A percentile compares a stretch with the other conserved stretches of the same genome.
These are phyloP conservation scores for Zychaea mexicana DNA, from an alignment of 371 early-diverging fungal genomes.

Conservation along the genomic window DNA sequence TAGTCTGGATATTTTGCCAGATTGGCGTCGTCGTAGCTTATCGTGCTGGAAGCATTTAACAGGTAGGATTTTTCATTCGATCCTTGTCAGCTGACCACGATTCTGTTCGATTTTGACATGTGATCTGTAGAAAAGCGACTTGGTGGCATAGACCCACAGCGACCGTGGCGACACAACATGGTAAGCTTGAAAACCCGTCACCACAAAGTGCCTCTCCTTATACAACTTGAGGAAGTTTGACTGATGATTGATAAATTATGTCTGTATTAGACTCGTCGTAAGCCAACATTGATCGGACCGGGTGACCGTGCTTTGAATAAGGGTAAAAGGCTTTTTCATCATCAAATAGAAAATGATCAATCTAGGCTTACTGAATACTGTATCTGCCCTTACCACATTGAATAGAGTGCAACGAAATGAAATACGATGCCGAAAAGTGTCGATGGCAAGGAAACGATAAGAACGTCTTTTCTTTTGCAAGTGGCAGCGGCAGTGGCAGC, in stretches of 20 bases:
- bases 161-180: slow-evolving; percentile 37
- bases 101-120: not conserved
- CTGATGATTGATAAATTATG: not conserved
- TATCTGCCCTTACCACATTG: not conserved
- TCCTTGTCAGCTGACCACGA: no score
- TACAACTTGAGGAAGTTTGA: not conserved
- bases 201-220: not conserved
- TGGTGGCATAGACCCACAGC: slow-evolving; percentile 18
- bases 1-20: slow-evolving; percentile 32
- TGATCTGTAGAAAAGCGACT: not conserved
- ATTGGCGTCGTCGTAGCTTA: slow-evolving; percentile 12
- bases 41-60: not conserved
- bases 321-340: slow-evolving; percentile 18
- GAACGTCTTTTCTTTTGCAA: slow-evolving; percentile 14
- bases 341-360: not conserved
- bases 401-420: slow-evolving; percentile 37
- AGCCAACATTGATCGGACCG: slow-evolving; percentile 28
- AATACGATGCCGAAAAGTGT: slow-evolving; percentile 21
- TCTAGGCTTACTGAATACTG: no score
- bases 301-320: slow-evolving; percentile 21
- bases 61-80: not conserved
- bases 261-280: slow-evolving; percentile 21
- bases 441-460: slow-evolving; percentile 44
- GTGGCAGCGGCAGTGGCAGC: not conserved
- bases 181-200: slow-evolving; percentile 1